A percentile compares a stretch with the other conserved stretches of the same genome.
Evolutionary conservation across 2,329 filamentous ascomycete species (phyloP).

Genomic region (Metarhizium robertsii): DNA sequence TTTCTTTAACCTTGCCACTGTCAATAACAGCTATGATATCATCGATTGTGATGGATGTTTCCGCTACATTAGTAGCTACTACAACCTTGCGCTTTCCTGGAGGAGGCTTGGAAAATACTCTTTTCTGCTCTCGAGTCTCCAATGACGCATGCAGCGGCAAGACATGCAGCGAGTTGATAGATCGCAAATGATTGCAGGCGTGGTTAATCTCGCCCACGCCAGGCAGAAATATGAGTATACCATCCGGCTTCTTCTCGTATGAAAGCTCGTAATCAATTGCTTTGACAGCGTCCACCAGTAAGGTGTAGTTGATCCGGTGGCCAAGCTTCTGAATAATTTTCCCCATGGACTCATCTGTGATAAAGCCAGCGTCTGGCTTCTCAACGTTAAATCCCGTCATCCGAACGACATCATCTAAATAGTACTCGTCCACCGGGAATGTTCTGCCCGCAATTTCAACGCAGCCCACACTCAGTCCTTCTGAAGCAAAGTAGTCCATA

Average conservation of each 20-base stretch:
- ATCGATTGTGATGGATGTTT: slow-evolving; percentile 97
- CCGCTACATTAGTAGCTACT: slow-evolving; percentile 91
- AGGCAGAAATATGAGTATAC: slow-evolving; percentile 91
- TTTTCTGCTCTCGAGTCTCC: slow-evolving; percentile 76
- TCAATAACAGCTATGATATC: slow-evolving; percentile 96
- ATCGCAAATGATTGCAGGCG: slow-evolving; percentile 58
- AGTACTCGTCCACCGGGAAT: slow-evolving; percentile 81
- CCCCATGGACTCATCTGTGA: slow-evolving; percentile 49
- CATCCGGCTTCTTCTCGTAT: slow-evolving; percentile 56
- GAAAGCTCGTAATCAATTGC: slow-evolving; percentile 71
- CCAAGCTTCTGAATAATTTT: slow-evolving; percentile 65
- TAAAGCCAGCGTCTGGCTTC: slow-evolving; percentile 34
- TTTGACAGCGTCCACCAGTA: slow-evolving; percentile 71
- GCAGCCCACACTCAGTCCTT: slow-evolving; percentile 59
- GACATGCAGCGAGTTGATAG: slow-evolving; percentile 57
- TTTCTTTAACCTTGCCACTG: slow-evolving; percentile 92
- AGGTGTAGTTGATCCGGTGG: slow-evolving; percentile 82
- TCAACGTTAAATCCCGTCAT: slow-evolving; percentile 62
- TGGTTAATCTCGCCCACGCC: slow-evolving; percentile 87
- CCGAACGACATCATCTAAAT: slow-evolving; percentile 77
- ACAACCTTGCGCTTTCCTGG: slow-evolving; percentile 82
- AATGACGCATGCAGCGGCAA: slow-evolving; percentile 88
- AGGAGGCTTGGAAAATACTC: slow-evolving; percentile 72
- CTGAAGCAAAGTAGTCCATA: slow-evolving; percentile 68
- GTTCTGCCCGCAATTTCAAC: slow-evolving; percentile 86